These are phyloP conservation scores for Clavispora asparagi DNA, from an alignment of 805 yeast genomes.

Conservation along the genomic window DNA sequence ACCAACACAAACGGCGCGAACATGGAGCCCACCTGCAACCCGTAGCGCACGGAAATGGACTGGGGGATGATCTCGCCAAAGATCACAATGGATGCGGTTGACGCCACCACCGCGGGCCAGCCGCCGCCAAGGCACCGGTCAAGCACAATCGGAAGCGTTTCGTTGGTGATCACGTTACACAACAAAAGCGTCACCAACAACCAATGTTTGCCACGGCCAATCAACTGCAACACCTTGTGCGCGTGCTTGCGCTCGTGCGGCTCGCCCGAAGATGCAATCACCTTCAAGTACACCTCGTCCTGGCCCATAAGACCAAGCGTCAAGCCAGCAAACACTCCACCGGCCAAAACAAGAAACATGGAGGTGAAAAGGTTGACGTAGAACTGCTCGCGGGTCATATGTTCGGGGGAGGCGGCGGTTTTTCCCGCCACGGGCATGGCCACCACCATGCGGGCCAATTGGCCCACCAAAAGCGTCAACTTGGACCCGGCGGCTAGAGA, in stretches of 20 bases:
- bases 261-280: conserved; percentile 84
- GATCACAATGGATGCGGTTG: conserved; percentile 89
- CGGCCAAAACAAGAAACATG: conserved; percentile 58
- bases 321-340: conserved; percentile 89
- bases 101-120: conserved; percentile 89
- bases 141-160: conserved; percentile 87
- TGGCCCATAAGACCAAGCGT: conserved; percentile 98
- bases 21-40: conserved; percentile 83
- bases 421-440: conserved; percentile 28
- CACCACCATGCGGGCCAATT: conserved; percentile 27
- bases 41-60: conserved; percentile 86
- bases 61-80: conserved; percentile 98
- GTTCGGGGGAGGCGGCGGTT: conserved; percentile 9
- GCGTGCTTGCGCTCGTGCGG: conserved; percentile 63
- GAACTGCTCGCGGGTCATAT: conserved; percentile 35
- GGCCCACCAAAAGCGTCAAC: conserved; percentile 28
- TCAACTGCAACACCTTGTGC: conserved; percentile 60
- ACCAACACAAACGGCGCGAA: conserved; percentile 82
- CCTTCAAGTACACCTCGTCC: conserved; percentile 91
- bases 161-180: conserved; percentile 88
- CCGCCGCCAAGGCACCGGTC: conserved; percentile 96
- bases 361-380: conserved; percentile 51
- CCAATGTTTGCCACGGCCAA: conserved; percentile 92
- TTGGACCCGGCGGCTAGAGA: conserved; percentile 17
- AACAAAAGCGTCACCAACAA: conserved; percentile 82